Percentiles rank a stretch among this genome's conserved stretches.
These are phyloP conservation scores for Ophiostoma angusticollis DNA, from an alignment of 2,329 filamentous ascomycete genomes.

Conservation along the genomic window DNA sequence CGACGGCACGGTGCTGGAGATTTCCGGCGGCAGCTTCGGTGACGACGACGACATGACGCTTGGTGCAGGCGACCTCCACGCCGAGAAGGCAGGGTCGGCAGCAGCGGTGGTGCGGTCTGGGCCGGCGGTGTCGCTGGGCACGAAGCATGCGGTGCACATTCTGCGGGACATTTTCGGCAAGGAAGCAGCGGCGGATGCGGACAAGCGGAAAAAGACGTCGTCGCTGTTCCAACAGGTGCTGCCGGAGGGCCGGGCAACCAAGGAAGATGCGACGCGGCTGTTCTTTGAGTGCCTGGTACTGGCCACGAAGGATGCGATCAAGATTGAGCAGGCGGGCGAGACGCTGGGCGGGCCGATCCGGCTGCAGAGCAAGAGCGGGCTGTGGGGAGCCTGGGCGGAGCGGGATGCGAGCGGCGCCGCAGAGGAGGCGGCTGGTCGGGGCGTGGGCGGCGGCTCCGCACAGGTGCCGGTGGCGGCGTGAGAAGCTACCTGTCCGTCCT, in stretches of 20 bases:
- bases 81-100: slow-evolving; percentile 35
- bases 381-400: slow-evolving; percentile 97
- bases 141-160: slow-evolving; percentile 90
- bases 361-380: slow-evolving; percentile 81
- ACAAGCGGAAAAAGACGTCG: slow-evolving; percentile 59
- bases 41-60: slow-evolving; percentile 26
- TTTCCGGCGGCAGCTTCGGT: slow-evolving; percentile 37
- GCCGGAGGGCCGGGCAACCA: slow-evolving; percentile 66
- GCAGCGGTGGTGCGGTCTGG: slow-evolving; percentile 76
- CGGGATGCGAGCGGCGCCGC: slow-evolving; percentile 48
- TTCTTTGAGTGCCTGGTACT: slow-evolving; percentile 96
- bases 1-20: slow-evolving; percentile 52
- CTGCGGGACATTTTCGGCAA: slow-evolving; percentile 77
- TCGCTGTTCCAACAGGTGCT: slow-evolving; percentile 88
- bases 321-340: slow-evolving; percentile 72
- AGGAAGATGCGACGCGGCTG: slow-evolving; percentile 95
- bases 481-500: background rate
- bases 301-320: slow-evolving; percentile 95
- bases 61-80: slow-evolving; percentile 18
- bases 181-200: slow-evolving; percentile 53
- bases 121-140: slow-evolving; percentile 78
- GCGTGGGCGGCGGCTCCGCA: background rate
- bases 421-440: background rate
- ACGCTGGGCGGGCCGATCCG: slow-evolving; percentile 66
- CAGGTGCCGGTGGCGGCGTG: slow-evolving; percentile 3